Percentiles rank a stretch among this genome's conserved stretches.
Conservation (phyloP, 108 stramenopile species). For the Nannochloropsis granulata region DNA sequence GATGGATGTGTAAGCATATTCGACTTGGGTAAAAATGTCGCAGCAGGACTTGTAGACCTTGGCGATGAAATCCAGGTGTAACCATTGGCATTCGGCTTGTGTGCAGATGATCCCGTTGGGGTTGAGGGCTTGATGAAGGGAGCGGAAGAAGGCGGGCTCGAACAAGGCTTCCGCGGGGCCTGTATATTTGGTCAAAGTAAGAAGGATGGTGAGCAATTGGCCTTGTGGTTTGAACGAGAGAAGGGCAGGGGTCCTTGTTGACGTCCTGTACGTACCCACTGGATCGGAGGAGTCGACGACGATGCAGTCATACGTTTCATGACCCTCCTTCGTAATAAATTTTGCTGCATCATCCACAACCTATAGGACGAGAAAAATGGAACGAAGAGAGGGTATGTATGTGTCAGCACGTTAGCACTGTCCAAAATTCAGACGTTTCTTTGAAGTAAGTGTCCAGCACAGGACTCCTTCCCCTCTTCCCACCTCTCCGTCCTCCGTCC, state of each 20-base stretch:
- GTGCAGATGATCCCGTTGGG: conserved; percentile 86
- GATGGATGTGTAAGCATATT: conserved; percentile 93
- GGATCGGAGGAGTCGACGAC: conserved; percentile 70
- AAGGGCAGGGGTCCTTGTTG: not conserved
- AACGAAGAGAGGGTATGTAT: not conserved
- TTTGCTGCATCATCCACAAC: conserved; percentile 39
- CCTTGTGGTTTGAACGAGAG: not conserved
- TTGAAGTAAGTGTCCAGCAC: not conserved
- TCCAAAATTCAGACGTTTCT: not conserved
- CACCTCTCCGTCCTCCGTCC: not conserved
- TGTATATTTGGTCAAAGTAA: not conserved
- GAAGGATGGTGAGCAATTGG: not conserved
- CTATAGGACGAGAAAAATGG: not conserved
- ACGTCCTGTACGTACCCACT: conserved; percentile 27
- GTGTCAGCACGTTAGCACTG: not conserved
- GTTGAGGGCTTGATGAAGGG: conserved; percentile 64
- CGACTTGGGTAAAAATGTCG: conserved; percentile 52
- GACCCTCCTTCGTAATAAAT: conserved; percentile 55
- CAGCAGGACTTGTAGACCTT: conserved; percentile 53
- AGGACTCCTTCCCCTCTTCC: not conserved
- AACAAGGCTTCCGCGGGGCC: conserved; percentile 89
- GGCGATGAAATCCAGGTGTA: conserved; percentile 74
- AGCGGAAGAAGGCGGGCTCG: conserved; percentile 78
- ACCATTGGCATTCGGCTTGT: conserved; percentile 96
- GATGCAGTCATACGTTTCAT: conserved; percentile 65